Evolutionary conservation across 2,329 filamentous ascomycete genomes (phyloP).

Genomic region (Polychaeton citri): DNA sequence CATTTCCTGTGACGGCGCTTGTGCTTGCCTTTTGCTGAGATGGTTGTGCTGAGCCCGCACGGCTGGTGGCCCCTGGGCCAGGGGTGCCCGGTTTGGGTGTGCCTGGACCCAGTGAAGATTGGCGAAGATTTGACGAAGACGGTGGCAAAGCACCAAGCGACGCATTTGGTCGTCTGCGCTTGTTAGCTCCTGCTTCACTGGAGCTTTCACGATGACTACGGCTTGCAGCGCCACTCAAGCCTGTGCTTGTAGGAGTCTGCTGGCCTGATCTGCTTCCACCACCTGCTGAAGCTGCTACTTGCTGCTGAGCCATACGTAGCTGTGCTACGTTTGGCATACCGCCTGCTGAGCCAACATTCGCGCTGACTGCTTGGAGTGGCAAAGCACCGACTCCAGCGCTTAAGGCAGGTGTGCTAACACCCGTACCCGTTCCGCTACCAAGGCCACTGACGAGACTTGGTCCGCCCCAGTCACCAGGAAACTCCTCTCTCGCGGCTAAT

Average conservation of each 20-base stretch:
- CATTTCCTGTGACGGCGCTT: neutral
- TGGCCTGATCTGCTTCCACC: constrained; percentile 7
- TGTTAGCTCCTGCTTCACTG: constrained; percentile 30
- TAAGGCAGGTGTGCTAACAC: constrained; percentile 14
- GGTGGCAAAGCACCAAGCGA: constrained; percentile 41
- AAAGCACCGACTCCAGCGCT: constrained; percentile 18
- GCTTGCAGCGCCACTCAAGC: constrained; percentile 2
- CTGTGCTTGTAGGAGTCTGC: constrained; percentile 9
- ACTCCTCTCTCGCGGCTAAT: constrained; percentile 44
- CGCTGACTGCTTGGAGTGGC: constrained; percentile 42
- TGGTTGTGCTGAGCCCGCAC: constrained; percentile 48
- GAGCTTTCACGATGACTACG: constrained; percentile 23
- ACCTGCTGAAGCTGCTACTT: constrained; percentile 11
- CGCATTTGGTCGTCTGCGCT: constrained; percentile 44
- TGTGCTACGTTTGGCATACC: constrained; percentile 40
- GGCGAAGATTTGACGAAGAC: constrained; percentile 42
- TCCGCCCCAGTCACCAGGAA: constrained; percentile 44
- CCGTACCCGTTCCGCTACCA: constrained; percentile 12
- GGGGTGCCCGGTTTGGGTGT: constrained; percentile 48
- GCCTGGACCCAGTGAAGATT: constrained; percentile 49
- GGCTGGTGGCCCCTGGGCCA: constrained; percentile 32
- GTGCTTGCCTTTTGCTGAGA: constrained; percentile 14
- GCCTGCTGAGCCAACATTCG: constrained; percentile 34
- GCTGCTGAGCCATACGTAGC: constrained; percentile 26
- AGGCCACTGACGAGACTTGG: constrained; percentile 43